Evolutionary conservation across 441 rosid genomes (phyloP).

Genomic region (Capsella rubella): DNA sequence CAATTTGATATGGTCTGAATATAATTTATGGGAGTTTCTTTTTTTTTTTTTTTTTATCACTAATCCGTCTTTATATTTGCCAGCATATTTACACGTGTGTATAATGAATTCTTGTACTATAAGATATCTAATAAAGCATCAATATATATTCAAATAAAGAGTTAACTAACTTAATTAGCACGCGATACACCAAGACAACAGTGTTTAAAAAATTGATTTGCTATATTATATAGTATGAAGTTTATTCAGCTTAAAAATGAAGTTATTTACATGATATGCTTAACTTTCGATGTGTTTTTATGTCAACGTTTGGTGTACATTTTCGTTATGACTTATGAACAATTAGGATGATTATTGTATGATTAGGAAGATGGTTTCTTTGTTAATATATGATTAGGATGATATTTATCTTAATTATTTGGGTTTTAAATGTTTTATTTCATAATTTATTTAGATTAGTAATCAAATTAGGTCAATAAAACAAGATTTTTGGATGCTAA

Average conservation of each 20-base stretch:
- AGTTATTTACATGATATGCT: neutral
- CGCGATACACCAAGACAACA: neutral
- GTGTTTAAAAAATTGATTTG: too few relatives aligned
- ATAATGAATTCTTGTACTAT: neutral
- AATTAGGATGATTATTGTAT: too few relatives aligned
- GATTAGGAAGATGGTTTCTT: too few relatives aligned
- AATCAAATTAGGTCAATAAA: too few relatives aligned
- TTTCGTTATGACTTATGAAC: too few relatives aligned
- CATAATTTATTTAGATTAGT: too few relatives aligned
- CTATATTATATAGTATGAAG: neutral
- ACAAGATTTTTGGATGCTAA: too few relatives aligned
- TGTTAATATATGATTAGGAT: too few relatives aligned
- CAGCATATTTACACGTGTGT: slow-evolving; percentile 33
- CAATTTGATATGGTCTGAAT: slow-evolving; percentile 34
- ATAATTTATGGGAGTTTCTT: neutral
- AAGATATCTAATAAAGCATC: neutral
- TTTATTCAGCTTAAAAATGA: neutral
- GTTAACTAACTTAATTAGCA: neutral
- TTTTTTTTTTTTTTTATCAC: neutral
- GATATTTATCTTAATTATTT: too few relatives aligned
- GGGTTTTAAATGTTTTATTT: too few relatives aligned
- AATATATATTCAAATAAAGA: neutral
- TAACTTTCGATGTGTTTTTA: too few relatives aligned
- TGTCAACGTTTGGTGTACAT: too few relatives aligned
- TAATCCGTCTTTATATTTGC: neutral